phyloP scores from a whole-genome alignment of 768 basidiomycete genomes.

The Phanerochaete sordida region DNA sequence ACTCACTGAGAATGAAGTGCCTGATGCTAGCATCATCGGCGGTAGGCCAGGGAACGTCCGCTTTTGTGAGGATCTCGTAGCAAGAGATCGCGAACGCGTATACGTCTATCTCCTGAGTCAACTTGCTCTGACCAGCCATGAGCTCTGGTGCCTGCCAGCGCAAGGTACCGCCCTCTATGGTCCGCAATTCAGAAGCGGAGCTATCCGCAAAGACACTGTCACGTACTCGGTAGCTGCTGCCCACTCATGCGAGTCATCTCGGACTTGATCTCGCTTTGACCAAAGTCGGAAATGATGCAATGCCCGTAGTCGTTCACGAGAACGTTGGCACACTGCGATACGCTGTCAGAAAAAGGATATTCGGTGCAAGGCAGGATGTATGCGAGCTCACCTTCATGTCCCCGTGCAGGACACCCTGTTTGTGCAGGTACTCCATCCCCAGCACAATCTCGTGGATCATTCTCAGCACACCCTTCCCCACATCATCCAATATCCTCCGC shows the following conservation, averaged over 20 bases:
- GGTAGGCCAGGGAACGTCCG: slow-evolving; percentile 30
- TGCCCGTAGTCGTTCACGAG: slow-evolving; percentile 63
- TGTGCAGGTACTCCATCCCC: slow-evolving; percentile 82
- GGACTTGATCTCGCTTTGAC: slow-evolving; percentile 75
- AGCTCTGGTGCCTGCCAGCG: slow-evolving; percentile 42
- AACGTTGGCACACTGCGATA: slow-evolving; percentile 63
- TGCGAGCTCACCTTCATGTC: slow-evolving; percentile 61
- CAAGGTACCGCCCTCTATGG: slow-evolving; percentile 48
- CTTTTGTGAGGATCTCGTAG: slow-evolving; percentile 32
- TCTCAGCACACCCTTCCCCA: slow-evolving; percentile 38
- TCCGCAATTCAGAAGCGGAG: neutral
- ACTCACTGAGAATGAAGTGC: slow-evolving; percentile 27
- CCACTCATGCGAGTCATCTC: slow-evolving; percentile 65
- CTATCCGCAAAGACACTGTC: neutral
- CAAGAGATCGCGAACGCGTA: slow-evolving; percentile 39
- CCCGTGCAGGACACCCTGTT: slow-evolving; percentile 66
- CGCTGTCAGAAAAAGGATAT: neutral
- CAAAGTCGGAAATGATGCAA: slow-evolving; percentile 81
- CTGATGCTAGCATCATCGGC: slow-evolving; percentile 28
- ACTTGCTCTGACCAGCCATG: slow-evolving; percentile 28
- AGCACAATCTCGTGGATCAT: slow-evolving; percentile 73
- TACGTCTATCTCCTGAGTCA: slow-evolving; percentile 33
- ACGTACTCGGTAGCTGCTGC: slow-evolving; percentile 29
- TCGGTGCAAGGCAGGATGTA: neutral
- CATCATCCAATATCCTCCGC: slow-evolving; percentile 26